A percentile compares a stretch with the other conserved stretches of the same genome.
Evolutionary conservation across 1,284 basidiomycete species (phyloP).

Genomic region (Boletus sp.): DNA sequence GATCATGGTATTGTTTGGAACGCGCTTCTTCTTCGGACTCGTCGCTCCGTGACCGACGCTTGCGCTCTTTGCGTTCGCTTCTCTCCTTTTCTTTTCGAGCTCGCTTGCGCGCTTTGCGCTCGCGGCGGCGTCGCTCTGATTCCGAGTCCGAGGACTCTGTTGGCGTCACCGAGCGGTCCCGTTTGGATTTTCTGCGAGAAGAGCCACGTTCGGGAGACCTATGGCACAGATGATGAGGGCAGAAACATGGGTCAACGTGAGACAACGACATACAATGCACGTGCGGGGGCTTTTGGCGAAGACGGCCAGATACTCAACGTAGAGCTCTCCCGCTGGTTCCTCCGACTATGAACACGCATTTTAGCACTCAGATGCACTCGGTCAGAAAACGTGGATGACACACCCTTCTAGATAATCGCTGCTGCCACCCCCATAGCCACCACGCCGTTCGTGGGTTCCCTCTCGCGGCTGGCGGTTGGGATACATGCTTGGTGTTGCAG

Average conservation of each 20-base stretch:
- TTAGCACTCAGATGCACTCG: constrained; percentile 3
- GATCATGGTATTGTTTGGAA: constrained; percentile 32
- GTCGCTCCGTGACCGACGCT: constrained; percentile 43
- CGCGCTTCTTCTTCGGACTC: constrained; percentile 44
- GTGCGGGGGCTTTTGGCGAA: constrained; percentile 73
- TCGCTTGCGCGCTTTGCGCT: constrained; percentile 64
- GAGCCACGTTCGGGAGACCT: constrained; percentile 57
- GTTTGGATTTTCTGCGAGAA: constrained; percentile 65
- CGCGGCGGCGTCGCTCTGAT: constrained; percentile 59
- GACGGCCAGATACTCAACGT: constrained; percentile 81
- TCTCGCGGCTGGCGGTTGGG: constrained; percentile 32
- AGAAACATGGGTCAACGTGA: background rate
- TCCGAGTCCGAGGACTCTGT: constrained; percentile 63
- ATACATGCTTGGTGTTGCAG: constrained; percentile 46
- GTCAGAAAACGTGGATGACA: background rate
- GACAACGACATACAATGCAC: constrained; percentile 54
- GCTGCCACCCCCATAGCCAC: constrained; percentile 32
- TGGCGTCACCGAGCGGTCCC: constrained; percentile 53
- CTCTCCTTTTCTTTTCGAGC: constrained; percentile 54
- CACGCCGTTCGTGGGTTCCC: constrained; percentile 28
- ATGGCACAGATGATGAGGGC: constrained; percentile 8
- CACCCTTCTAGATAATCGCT: constrained; percentile 47
- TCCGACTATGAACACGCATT: constrained; percentile 57
- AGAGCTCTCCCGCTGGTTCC: constrained; percentile 68
- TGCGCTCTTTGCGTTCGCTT: constrained; percentile 43